phyloP scores from a whole-genome alignment of 78 protist genomes.

The Dictyostelium intermedium region DNA sequence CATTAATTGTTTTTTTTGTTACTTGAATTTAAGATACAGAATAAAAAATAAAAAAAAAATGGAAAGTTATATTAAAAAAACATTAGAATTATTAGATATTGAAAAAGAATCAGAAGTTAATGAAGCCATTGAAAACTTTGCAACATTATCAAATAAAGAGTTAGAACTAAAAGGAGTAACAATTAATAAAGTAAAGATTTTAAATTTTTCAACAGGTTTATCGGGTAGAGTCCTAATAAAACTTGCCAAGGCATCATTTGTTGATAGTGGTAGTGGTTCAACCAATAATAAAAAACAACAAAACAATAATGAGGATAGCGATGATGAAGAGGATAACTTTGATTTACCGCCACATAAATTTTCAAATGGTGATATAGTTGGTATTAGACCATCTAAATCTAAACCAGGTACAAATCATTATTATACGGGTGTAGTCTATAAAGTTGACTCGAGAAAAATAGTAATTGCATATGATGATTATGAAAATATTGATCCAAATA shows the following conservation, averaged over 20 bases:
- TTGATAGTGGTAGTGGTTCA: background rate
- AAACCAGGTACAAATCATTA: slow-evolving; percentile 37
- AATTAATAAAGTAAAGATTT: slow-evolving; percentile 39
- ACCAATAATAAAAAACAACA: background rate
- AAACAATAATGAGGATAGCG: background rate
- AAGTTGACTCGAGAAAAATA: slow-evolving; percentile 29
- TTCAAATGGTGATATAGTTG: slow-evolving; percentile 70
- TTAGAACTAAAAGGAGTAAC: slow-evolving; percentile 59
- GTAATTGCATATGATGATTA: slow-evolving; percentile 44
- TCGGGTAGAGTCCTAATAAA: slow-evolving; percentile 30
- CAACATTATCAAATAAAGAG: slow-evolving; percentile 45
- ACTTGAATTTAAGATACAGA: too few relatives aligned
- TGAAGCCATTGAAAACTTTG: slow-evolving; percentile 20
- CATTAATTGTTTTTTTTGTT: background rate
- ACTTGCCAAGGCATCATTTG: slow-evolving; percentile 2
- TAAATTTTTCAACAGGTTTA: slow-evolving; percentile 48
- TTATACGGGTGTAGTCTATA: slow-evolving; percentile 41
- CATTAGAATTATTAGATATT: slow-evolving; percentile 56
- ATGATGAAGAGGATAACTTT: background rate
- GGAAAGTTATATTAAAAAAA: slow-evolving; percentile 21
- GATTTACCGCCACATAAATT: slow-evolving; percentile 44
- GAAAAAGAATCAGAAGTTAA: slow-evolving; percentile 79
- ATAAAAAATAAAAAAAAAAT: background rate
- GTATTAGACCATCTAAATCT: slow-evolving; percentile 49
- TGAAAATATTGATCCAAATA: background rate